A percentile compares a stretch with the other conserved stretches of the same genome.
These are phyloP conservation scores for Cymbopogon flexuosus DNA, from an alignment of 202 grass and related monocot species.

Conservation along the genomic window DNA sequence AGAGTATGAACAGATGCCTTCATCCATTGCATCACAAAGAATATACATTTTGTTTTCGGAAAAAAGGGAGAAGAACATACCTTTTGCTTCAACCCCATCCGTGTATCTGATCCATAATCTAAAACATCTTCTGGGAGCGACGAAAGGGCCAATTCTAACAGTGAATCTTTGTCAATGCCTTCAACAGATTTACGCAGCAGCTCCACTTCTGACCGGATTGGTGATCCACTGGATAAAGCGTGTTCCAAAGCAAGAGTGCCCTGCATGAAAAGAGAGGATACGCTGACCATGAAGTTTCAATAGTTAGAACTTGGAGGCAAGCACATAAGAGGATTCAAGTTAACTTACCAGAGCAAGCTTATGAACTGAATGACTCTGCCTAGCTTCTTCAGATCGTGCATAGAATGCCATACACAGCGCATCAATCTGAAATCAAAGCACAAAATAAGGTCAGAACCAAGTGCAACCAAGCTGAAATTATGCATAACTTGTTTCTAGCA, in stretches of 20 bases:
- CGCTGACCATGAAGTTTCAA: slow-evolving; percentile 22
- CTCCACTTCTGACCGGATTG: slow-evolving; percentile 70
- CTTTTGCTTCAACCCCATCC: slow-evolving; percentile 75
- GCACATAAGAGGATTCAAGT: slow-evolving; percentile 20
- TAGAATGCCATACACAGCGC: slow-evolving; percentile 96
- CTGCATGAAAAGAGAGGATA: slow-evolving; percentile 33
- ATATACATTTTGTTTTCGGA: background rate
- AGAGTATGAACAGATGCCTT: slow-evolving; percentile 13
- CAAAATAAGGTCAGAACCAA: slow-evolving; percentile 15
- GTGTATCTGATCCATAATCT: slow-evolving; percentile 60
- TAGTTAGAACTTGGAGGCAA: slow-evolving; percentile 28
- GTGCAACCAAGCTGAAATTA: slow-evolving; percentile 1
- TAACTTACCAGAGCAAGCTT: slow-evolving; percentile 81
- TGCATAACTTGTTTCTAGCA: slow-evolving; percentile 16
- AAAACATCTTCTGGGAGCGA: slow-evolving; percentile 87
- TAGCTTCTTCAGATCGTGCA: slow-evolving; percentile 93
- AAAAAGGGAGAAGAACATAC: slow-evolving; percentile 18
- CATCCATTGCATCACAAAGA: slow-evolving; percentile 3
- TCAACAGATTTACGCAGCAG: slow-evolving; percentile 64
- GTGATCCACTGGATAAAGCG: slow-evolving; percentile 74
- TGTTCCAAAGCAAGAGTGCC: slow-evolving; percentile 81
- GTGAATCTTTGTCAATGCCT: slow-evolving; percentile 91
- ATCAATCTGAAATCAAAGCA: slow-evolving; percentile 68
- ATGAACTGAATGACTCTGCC: slow-evolving; percentile 96
- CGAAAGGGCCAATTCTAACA: slow-evolving; percentile 76